Conservation (phyloP, 805 yeast species). For the Metschnikowia corniflorae region DNA sequence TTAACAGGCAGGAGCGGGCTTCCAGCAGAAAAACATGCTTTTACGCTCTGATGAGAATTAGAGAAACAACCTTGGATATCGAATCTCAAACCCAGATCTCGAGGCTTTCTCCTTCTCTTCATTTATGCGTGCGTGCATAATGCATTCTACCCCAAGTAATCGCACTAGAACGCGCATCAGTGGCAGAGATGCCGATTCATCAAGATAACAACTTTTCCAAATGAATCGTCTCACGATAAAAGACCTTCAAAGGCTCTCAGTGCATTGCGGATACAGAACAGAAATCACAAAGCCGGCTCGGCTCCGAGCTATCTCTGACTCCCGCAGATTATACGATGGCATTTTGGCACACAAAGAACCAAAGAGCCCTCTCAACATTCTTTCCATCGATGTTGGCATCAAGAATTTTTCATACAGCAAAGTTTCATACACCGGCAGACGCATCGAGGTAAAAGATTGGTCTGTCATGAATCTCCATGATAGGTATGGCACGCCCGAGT, state of each 20-base stretch:
- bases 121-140: too few relatives aligned
- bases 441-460: slow-evolving; percentile 20
- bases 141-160: too few relatives aligned
- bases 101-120: too few relatives aligned
- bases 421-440: slow-evolving; percentile 7
- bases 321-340: slow-evolving; percentile 9
- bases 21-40: too few relatives aligned
- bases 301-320: slow-evolving; percentile 9
- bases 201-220: too few relatives aligned
- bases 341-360: slow-evolving; percentile 8
- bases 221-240: slow-evolving; percentile 13
- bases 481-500: slow-evolving; percentile 17
- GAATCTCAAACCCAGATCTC: too few relatives aligned
- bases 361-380: slow-evolving; percentile 11
- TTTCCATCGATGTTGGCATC: slow-evolving; percentile 40
- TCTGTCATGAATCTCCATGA: slow-evolving; percentile 25
- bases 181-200: too few relatives aligned
- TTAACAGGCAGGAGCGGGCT: too few relatives aligned
- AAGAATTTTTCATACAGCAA: slow-evolving; percentile 41
- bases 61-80: too few relatives aligned
- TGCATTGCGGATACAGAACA: slow-evolving; percentile 23
- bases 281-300: slow-evolving; percentile 18
- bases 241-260: slow-evolving; percentile 17
- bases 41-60: too few relatives aligned
- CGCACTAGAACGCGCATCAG: too few relatives aligned